Conservation (phyloP, 2,329 filamentous ascomycete genomes). For the Septoria linicola region DNA sequence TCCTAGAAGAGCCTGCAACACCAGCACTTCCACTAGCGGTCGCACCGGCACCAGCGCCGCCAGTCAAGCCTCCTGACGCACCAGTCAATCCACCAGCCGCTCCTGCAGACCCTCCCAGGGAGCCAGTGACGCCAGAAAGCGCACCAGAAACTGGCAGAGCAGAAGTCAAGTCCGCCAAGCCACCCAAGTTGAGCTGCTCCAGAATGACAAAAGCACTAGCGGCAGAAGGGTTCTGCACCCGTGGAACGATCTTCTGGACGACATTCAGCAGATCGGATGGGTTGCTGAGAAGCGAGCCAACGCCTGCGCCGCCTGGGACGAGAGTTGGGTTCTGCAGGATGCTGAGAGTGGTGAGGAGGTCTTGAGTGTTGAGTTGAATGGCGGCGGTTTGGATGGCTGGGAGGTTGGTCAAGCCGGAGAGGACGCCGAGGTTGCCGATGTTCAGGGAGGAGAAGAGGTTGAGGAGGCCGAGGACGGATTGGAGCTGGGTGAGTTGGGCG, state of each 20-base stretch:
- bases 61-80: too few relatives aligned
- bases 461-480: slow-evolving; percentile 15
- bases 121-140: background rate
- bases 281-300: slow-evolving; percentile 13
- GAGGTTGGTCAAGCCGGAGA: slow-evolving; percentile 19
- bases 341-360: slow-evolving; percentile 16
- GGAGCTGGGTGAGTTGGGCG: slow-evolving; percentile 13
- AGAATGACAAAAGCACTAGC: slow-evolving; percentile 15
- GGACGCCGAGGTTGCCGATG: slow-evolving; percentile 16
- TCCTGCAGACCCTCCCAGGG: too few relatives aligned
- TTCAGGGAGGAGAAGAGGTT: slow-evolving; percentile 20
- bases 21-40: too few relatives aligned
- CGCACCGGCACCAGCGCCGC: too few relatives aligned
- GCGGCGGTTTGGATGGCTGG: slow-evolving; percentile 16
- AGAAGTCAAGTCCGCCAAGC: background rate
- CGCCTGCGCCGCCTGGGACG: slow-evolving; percentile 6
- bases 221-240: slow-evolving; percentile 6
- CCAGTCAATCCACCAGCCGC: too few relatives aligned
- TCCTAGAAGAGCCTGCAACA: too few relatives aligned
- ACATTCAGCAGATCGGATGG: slow-evolving; percentile 13
- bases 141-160: background rate
- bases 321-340: slow-evolving; percentile 12
- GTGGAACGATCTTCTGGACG: slow-evolving; percentile 5
- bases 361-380: slow-evolving; percentile 14
- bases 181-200: slow-evolving; percentile 13